These are phyloP conservation scores for Purshia tridentata DNA, from an alignment of 306 rosid species.

Conservation along the genomic window DNA sequence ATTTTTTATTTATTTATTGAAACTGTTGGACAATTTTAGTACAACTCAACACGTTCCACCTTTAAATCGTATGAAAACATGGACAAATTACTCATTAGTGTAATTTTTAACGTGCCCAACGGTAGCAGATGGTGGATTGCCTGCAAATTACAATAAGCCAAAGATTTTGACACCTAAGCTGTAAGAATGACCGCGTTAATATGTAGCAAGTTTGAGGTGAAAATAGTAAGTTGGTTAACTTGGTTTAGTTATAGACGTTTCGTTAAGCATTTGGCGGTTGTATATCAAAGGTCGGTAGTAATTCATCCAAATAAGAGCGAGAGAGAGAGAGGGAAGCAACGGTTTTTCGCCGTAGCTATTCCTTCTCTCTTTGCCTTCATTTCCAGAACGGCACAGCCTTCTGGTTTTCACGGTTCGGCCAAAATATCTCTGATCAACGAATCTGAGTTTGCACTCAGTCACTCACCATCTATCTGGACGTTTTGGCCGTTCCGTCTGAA, in stretches of 20 bases:
- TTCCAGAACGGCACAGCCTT: conserved; percentile 13
- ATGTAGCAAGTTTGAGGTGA: conserved; percentile 8
- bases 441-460: not conserved
- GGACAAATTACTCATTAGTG: too few species aligned
- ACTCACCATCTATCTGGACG: not conserved
- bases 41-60: too few species aligned
- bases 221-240: conserved; percentile 17
- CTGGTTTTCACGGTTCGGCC: conserved; percentile 24
- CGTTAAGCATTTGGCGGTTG: conserved; percentile 25
- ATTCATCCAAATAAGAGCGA: conserved; percentile 28
- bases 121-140: too few species aligned
- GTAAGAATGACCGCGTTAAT: too few species aligned
- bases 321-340: conserved; percentile 29
- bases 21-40: too few species aligned
- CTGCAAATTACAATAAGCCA: too few species aligned
- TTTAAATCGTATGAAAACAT: too few species aligned
- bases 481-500: conserved; percentile 7
- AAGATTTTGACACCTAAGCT: too few species aligned
- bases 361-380: conserved; percentile 22
- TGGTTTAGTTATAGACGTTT: not conserved
- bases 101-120: too few species aligned
- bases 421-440: not conserved
- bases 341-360: conserved; percentile 22
- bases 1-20: too few species aligned
- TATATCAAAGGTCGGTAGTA: conserved; percentile 30